Base-by-base conservation (phyloP, 2,329 filamentous ascomycete species). In the Eurotiales sp. region DNA sequence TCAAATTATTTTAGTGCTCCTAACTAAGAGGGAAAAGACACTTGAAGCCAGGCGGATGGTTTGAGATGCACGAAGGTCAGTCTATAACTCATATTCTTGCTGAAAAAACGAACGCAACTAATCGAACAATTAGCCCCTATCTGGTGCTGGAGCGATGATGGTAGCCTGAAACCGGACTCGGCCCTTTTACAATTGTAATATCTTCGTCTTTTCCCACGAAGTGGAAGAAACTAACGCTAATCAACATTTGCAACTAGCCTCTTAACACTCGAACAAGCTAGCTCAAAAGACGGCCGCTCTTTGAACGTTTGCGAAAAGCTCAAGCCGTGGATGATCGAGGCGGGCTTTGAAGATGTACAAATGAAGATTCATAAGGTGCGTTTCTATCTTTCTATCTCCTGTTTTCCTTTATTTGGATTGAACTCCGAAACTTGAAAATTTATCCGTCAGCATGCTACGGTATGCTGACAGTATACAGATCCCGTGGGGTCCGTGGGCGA, bases 1-100 rank as follows among this genome's bases (percentile, higher is more conserved):
- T n/a, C n/a, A n/a, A n/a, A n/a, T n/a, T n/a, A n/a, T n/a, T n/a
- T n/a, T n/a, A n/a, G n/a, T n/a, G n/a, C n/a, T n/a, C 40, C 40
- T 25, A 30, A 29, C 22, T n/a, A 32, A 34, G 30, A 36, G 21
- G 10, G 11, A 15, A n/a, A 15, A 42, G 30, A 29, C 57, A 61
- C 41, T 37, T 58, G 21, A 56, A 56, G 41, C 59, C 59, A 0
- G 59, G 59, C 15, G 59, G 59, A 10, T 60, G 50, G 37, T 40
- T 55, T 30, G 59, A 61, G 45, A 7, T 48, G 2, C 36, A 48
- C n/a, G 50, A 52, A 52, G 44, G 50, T 47, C 12, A 29, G 50
- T 21, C 8, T 2, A 15, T 15, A n/a, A n/a, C n/a, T n/a, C n/a
- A 36, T 36, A 8, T 34, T n/a, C 5, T 11, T 30, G 29, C 29